These are phyloP conservation scores for Breviolum minutum DNA, from an alignment of 73 alveolate species.

Conservation along the genomic window DNA sequence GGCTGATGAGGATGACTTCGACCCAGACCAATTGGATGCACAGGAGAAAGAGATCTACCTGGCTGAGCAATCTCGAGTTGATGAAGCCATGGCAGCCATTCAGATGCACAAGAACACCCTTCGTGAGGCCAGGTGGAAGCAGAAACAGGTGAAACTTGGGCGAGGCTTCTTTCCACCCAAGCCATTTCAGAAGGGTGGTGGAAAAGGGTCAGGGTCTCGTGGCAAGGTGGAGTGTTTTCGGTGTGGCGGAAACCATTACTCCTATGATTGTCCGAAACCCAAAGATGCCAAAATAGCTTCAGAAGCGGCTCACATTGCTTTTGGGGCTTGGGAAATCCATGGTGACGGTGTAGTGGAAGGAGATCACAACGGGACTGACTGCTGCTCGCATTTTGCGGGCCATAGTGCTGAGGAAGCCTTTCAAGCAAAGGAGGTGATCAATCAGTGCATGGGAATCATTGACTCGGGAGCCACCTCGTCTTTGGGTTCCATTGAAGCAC, in stretches of 20 bases:
- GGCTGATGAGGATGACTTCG: neutral
- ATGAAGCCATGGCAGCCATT: neutral
- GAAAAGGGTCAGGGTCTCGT: neutral
- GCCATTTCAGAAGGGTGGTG: neutral
- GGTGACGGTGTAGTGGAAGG: neutral
- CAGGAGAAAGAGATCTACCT: neutral
- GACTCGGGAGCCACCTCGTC: neutral
- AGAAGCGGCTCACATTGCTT: neutral
- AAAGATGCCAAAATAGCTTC: neutral
- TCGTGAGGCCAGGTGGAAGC: conserved; percentile 14
- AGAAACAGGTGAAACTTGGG: neutral
- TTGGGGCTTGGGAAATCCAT: neutral
- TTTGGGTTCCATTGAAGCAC: neutral
- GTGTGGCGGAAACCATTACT: neutral
- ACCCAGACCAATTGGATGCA: neutral
- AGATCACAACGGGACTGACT: too few relatives aligned
- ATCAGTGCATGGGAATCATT: neutral
- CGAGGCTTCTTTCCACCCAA: conserved; percentile 11
- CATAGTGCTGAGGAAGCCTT: too few relatives aligned
- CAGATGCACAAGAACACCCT: neutral
- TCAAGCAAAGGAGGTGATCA: too few relatives aligned
- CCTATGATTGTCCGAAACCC: neutral
- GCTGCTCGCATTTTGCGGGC: too few relatives aligned
- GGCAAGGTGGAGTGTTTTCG: neutral
- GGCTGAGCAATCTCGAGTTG: neutral